Conservation (phyloP, 768 basidiomycete species). For the Peribolospora baueri region DNA sequence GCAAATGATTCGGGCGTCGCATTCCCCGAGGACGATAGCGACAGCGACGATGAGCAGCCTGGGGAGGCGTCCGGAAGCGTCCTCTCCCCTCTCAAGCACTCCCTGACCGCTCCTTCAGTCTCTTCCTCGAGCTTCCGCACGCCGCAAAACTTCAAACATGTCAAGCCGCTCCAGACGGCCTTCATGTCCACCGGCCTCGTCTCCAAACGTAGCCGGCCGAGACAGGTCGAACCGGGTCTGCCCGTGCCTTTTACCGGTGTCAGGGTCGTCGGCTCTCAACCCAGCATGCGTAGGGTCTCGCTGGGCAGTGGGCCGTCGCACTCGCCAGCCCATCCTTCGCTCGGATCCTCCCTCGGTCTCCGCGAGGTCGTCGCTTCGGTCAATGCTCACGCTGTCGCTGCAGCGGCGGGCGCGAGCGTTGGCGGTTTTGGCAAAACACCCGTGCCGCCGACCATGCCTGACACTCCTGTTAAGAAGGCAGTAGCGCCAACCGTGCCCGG, state of each 20-base stretch:
- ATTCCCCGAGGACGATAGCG: no score
- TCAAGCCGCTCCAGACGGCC: slow-evolving; percentile 16
- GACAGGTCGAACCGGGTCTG: neutral
- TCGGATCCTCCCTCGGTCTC: no score
- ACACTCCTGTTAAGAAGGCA: slow-evolving; percentile 16
- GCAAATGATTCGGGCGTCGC: no score
- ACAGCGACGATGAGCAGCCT: no score
- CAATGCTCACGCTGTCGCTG: no score
- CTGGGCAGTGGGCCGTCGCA: no score
- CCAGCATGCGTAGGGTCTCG: neutral
- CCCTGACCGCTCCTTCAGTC: slow-evolving; percentile 1
- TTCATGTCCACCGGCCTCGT: slow-evolving; percentile 23
- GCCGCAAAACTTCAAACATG: slow-evolving; percentile 14
- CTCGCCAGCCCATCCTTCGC: no score
- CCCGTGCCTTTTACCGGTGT: neutral
- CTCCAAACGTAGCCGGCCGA: slow-evolving; percentile 12
- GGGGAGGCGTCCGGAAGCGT: no score
- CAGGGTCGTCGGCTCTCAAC: neutral
- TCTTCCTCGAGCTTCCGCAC: slow-evolving; percentile 2
- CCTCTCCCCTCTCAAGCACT: no score
- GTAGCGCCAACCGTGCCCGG: neutral
- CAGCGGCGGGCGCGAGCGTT: no score
- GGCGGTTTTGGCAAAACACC: no score
- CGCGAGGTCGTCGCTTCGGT: no score
- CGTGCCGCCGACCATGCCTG: slow-evolving; percentile 13